Percentiles rank a stretch among this genome's conserved stretches.
phyloP scores from a whole-genome alignment of 164 flowering plant genomes.

The Aristolochia fimbriata region DNA sequence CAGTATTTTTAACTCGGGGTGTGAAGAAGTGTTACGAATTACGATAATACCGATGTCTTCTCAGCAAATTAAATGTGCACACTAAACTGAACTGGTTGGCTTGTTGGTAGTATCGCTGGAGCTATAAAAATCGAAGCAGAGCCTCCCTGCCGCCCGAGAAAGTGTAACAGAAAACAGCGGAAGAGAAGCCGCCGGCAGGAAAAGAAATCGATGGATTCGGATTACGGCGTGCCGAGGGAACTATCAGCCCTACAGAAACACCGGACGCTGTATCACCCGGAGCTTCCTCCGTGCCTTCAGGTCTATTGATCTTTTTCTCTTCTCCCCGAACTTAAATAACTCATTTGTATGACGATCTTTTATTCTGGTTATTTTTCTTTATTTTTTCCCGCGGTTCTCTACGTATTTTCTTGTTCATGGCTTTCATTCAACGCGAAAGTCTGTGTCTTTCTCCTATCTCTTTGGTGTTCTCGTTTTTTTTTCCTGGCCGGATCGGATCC shows the following conservation, averaged over 20 bases:
- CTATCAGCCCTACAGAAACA: conserved; percentile 84
- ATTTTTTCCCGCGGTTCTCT: not conserved
- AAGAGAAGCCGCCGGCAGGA: not conserved
- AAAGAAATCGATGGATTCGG: conserved; percentile 63
- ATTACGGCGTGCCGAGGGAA: conserved; percentile 80
- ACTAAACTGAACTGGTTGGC: not conserved
- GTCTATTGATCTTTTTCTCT: conserved; percentile 15
- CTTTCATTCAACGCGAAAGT: not conserved
- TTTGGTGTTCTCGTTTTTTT: too few relatives aligned
- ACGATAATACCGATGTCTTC: too few relatives aligned
- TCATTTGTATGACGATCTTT: not conserved
- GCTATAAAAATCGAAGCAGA: not conserved
- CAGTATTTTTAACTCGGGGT: too few relatives aligned
- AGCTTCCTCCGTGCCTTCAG: conserved; percentile 97
- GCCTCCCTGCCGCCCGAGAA: not conserved
- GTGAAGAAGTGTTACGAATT: too few relatives aligned
- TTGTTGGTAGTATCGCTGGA: not conserved
- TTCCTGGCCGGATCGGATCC: not conserved
- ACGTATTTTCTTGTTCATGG: not conserved
- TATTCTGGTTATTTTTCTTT: not conserved
- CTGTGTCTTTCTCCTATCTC: not conserved
- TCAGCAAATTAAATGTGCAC: too few relatives aligned
- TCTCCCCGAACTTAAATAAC: not conserved
- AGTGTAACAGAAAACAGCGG: not conserved
- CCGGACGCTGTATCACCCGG: conserved; percentile 65